Evolutionary conservation across 345 rosid species (phyloP).

Genomic region (Eucalyptus viminalis): DNA sequence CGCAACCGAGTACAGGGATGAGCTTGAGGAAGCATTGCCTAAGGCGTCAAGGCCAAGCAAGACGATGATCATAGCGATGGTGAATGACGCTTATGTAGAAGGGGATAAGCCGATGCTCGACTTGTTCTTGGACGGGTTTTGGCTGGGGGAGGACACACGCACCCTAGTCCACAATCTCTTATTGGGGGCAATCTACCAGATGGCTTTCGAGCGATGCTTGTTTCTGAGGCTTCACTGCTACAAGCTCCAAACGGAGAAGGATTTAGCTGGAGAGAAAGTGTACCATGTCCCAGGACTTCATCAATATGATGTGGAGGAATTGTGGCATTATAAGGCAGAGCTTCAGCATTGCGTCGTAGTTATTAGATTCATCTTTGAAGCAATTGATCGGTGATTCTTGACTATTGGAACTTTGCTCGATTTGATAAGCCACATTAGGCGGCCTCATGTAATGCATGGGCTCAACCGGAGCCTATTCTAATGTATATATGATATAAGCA

Average conservation of each 20-base stretch:
- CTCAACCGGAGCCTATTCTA: neutral
- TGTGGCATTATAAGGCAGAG: neutral
- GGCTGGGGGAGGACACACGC: conserved; percentile 52
- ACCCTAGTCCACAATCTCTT: conserved; percentile 30
- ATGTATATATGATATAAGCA: neutral
- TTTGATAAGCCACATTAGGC: neutral
- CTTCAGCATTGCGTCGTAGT: neutral
- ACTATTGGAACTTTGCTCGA: neutral
- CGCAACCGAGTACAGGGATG: neutral
- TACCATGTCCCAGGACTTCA: conserved; percentile 60
- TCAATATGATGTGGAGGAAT: conserved; percentile 71
- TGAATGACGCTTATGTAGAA: conserved; percentile 39
- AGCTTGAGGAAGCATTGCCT: neutral
- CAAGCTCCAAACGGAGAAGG: conserved; percentile 32
- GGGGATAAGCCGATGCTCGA: conserved; percentile 41
- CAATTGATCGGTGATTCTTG: neutral
- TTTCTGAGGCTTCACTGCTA: conserved; percentile 67
- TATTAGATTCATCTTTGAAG: neutral
- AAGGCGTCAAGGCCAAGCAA: neutral
- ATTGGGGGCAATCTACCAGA: conserved; percentile 43
- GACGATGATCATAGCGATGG: conserved; percentile 17
- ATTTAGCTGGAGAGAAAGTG: conserved; percentile 30
- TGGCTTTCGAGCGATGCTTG: conserved; percentile 46
- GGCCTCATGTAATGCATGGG: neutral
- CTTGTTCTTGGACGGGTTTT: conserved; percentile 50